Evolutionary conservation across 163 green algal species (phyloP).

Genomic region (Prototheca stagnorum): DNA sequence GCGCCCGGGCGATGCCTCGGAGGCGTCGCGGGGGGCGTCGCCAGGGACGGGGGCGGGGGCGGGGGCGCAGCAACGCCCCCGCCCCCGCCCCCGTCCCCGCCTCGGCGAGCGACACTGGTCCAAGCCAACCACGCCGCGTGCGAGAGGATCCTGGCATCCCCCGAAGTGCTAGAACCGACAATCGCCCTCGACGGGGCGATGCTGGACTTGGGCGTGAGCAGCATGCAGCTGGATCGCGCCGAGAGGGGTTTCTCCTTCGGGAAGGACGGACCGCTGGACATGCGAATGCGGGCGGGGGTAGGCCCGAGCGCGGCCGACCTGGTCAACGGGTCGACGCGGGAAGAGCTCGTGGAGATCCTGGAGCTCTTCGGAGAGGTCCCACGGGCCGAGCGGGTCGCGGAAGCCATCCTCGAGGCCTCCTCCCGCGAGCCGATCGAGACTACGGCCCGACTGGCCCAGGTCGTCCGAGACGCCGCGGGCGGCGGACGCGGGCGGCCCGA

Average conservation of each 20-base stretch:
- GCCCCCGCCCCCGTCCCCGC: no score
- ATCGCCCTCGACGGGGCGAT: slow-evolving; percentile 59
- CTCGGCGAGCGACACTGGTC: no score
- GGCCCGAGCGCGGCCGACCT: slow-evolving; percentile 22
- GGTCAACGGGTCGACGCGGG: slow-evolving; percentile 75
- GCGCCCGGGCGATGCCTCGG: no score
- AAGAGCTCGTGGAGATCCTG: slow-evolving; percentile 64
- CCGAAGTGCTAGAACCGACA: no score
- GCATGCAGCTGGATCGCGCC: slow-evolving; percentile 74
- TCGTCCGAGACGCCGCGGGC: neutral
- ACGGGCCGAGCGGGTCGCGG: slow-evolving; percentile 51
- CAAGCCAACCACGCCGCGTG: no score
- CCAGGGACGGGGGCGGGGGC: no score
- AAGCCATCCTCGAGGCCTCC: slow-evolving; percentile 1
- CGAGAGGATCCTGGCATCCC: no score
- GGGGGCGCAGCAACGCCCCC: no score
- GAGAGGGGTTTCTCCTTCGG: slow-evolving; percentile 73
- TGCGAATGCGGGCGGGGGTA: slow-evolving; percentile 61
- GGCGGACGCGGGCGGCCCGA: neutral
- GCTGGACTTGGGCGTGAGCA: slow-evolving; percentile 80
- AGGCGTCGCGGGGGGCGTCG: no score
- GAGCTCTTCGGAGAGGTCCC: slow-evolving; percentile 86
- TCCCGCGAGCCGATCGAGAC: neutral
- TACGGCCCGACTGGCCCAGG: no score
- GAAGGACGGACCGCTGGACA: slow-evolving; percentile 64